Base-by-base conservation (phyloP, 2,329 filamentous ascomycete genomes). In the Epicoccum sorghinum region DNA sequence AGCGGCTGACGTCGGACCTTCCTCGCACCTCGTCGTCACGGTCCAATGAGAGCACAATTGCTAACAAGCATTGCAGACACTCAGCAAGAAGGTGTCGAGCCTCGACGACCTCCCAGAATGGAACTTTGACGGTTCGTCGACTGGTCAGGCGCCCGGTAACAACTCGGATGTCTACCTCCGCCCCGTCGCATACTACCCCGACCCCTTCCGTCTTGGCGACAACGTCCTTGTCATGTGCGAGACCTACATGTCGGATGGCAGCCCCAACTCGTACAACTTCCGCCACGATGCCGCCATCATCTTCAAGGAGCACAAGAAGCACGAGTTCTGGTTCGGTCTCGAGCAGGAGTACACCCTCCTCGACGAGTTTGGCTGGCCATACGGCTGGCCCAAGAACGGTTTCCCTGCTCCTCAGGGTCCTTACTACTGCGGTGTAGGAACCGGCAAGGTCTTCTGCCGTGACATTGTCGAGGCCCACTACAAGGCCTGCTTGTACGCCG, bases 221-320 rank as follows among this genome's bases (percentile, higher is more conserved):
- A 97, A 97, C 84, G 89, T 97, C 77, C 86, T 97, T 68, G 93
- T 98, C 70, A 89, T 98, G 72, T 86, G 88, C 75, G 93, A 97
- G 83, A 96, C 91, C 79, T 97, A 91, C 89, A 92, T 93, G 75
- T 83, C 90, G 64, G 93, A 97, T 79, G 93, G 92, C 74, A 91
- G 87, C 60, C 95, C 95, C 79, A 99, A 98, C 88, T 93, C 96
- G 80, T 98, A 86, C 89, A 99, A 99, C 89, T 90, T 89, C 88
- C 91, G 95, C 67, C 89, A 97, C 77, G 93, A 98, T 73, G 89
- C 88, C 72, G 86, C 86, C 74, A 89, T 95, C 78, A 83, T 97
- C 70, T 96, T 98, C 91, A 87, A 95, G 78, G 84, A 87, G 60
- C 87, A 97, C 78, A 87, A 87, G 76, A 82, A 86, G 53, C 88